Percentiles rank a stretch among this genome's conserved stretches.
phyloP scores from a whole-genome alignment of 164 flowering plant genomes.

The Platanus orientalis region DNA sequence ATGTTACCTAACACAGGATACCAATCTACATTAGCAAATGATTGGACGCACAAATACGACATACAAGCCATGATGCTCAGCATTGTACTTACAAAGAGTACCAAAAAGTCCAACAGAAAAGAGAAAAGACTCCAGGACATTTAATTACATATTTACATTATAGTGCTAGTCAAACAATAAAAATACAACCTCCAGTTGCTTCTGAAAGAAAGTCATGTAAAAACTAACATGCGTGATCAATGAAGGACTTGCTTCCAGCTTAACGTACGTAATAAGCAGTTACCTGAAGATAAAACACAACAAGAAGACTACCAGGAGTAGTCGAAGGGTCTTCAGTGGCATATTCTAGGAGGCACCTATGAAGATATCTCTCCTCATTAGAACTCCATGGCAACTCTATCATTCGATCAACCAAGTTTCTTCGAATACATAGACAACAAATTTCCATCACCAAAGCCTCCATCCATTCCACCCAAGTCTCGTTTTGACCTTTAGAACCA shows the following conservation, averaged over 20 bases:
- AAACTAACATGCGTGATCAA: no score
- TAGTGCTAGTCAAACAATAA: no score
- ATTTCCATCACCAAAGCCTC: conserved; percentile 81
- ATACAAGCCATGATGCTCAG: no score
- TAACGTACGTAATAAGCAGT: background rate
- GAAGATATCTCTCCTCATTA: conserved; percentile 83
- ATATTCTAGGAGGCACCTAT: conserved; percentile 71
- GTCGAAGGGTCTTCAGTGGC: conserved; percentile 58
- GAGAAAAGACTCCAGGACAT: no score
- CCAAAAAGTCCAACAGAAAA: no score
- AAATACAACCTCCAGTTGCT: no score
- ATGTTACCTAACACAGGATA: no score
- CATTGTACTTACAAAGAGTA: no score
- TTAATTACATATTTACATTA: no score
- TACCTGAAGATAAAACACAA: conserved; percentile 93
- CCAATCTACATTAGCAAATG: no score
- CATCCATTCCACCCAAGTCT: conserved; percentile 53
- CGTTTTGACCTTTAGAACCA: conserved; percentile 23
- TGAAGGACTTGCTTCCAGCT: background rate
- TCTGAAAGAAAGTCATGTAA: no score
- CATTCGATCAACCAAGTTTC: conserved; percentile 76
- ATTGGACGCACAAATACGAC: no score
- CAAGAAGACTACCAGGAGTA: conserved; percentile 76
- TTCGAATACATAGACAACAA: conserved; percentile 78
- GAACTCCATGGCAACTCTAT: conserved; percentile 93